A percentile compares a stretch with the other conserved stretches of the same genome.
phyloP scores from a whole-genome alignment of 495 filamentous ascomycete species.

The Podospora pseudopauciseta region DNA sequence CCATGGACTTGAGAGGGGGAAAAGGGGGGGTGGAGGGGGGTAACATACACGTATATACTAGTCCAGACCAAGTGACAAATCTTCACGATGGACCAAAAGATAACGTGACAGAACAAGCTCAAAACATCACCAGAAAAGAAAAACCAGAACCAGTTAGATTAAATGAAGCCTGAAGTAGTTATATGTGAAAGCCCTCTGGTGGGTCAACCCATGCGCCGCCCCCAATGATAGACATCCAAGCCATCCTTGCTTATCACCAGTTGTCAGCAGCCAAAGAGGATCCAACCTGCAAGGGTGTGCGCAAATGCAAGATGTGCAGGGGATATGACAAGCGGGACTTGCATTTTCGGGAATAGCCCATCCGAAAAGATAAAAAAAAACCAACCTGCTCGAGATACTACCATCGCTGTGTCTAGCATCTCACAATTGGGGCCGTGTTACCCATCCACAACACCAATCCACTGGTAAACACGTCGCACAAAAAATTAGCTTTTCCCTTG shows the following conservation, averaged over 20 bases:
- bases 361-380: background rate
- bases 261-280: background rate
- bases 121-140: background rate
- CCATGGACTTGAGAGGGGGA: too few species aligned
- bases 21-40: too few species aligned
- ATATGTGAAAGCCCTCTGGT: background rate
- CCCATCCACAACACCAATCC: background rate
- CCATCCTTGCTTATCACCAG: background rate
- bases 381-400: too few species aligned
- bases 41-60: too few species aligned
- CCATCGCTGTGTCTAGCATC: background rate
- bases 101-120: too few species aligned
- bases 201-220: too few species aligned
- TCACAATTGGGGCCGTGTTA: background rate
- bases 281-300: background rate
- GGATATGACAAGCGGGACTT: background rate
- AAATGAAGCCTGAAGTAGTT: background rate
- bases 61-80: too few species aligned
- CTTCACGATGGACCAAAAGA: too few species aligned
- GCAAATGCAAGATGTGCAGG: background rate
- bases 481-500: background rate
- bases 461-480: background rate
- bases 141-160: background rate
- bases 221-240: background rate
- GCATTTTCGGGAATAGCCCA: background rate